These are phyloP conservation scores for Podospora didyma DNA, from an alignment of 495 filamentous ascomycete genomes.

Conservation along the genomic window DNA sequence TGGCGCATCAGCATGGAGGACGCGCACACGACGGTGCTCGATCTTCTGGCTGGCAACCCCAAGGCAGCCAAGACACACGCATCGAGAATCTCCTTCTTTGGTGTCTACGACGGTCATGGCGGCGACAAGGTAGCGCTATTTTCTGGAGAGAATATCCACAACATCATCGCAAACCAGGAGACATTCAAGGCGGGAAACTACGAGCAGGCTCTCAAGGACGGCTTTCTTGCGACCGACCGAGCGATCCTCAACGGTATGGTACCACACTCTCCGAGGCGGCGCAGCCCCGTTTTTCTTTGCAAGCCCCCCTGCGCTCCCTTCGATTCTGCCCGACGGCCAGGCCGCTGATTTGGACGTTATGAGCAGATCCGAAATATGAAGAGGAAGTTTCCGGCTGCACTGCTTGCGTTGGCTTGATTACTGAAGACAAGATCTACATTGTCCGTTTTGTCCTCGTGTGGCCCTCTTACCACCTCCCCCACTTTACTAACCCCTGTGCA, in stretches of 20 bases:
- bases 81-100: conserved; percentile 88
- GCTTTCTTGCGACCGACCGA: conserved; percentile 91
- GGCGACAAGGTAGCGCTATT: conserved; percentile 95
- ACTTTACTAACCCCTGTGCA: conserved; percentile 6
- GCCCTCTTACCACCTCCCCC: conserved; percentile 6
- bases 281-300: not conserved
- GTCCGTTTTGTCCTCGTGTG: conserved; percentile 43
- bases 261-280: conserved; percentile 1
- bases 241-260: conserved; percentile 87
- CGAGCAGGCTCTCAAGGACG: conserved; percentile 95
- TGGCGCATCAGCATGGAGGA: conserved; percentile 99
- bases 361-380: conserved; percentile 85
- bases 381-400: conserved; percentile 98
- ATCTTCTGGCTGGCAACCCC: conserved; percentile 66
- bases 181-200: conserved; percentile 87
- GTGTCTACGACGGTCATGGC: conserved; percentile 96
- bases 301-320: not conserved
- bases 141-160: conserved; percentile 86
- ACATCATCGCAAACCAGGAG: conserved; percentile 91
- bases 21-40: conserved; percentile 82
- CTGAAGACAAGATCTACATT: conserved; percentile 88
- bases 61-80: conserved; percentile 57
- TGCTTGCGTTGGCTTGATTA: conserved; percentile 83
- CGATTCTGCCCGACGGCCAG: not conserved
- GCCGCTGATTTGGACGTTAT: conserved; percentile 18